Percentiles rank a stretch among this genome's conserved stretches.
Conservation (phyloP, 2,329 filamentous ascomycete species). For the Colletotrichum sp. region DNA sequence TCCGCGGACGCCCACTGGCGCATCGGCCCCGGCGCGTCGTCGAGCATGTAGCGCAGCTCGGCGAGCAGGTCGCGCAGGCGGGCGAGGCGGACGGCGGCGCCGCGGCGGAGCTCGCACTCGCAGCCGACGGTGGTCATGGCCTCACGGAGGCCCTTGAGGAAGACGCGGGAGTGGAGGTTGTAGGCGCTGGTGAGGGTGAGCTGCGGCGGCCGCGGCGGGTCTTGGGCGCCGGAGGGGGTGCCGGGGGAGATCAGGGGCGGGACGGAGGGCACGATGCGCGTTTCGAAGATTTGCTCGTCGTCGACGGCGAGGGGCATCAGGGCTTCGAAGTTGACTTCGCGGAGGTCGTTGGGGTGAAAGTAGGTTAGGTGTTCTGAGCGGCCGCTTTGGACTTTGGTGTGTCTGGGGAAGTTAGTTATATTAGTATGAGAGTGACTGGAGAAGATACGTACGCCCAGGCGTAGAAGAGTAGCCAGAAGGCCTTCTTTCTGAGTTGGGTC, state of each 20-base stretch:
- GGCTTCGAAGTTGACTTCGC: slow-evolving; percentile 34
- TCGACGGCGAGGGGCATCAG: slow-evolving; percentile 34
- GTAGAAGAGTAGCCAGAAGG: slow-evolving; percentile 40
- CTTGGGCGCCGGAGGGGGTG: not conserved
- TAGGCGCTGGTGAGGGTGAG: slow-evolving; percentile 32
- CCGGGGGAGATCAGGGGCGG: not conserved
- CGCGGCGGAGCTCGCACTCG: slow-evolving; percentile 4
- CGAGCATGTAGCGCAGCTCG: slow-evolving; percentile 34
- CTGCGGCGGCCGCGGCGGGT: not conserved
- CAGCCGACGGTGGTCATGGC: slow-evolving; percentile 19
- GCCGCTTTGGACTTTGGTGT: slow-evolving; percentile 25
- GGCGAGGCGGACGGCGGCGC: slow-evolving; percentile 20
- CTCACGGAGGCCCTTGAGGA: slow-evolving; percentile 24
- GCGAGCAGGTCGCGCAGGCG: slow-evolving; percentile 30
- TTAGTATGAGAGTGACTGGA: not conserved
- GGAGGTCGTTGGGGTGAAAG: slow-evolving; percentile 31
- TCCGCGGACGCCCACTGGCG: slow-evolving; percentile 25
- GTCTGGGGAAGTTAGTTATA: slow-evolving; percentile 13
- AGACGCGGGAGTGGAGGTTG: slow-evolving; percentile 31
- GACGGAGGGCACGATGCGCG: not conserved
- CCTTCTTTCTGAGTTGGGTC: slow-evolving; percentile 39
- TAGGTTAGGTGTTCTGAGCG: slow-evolving; percentile 28
- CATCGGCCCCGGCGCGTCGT: slow-evolving; percentile 28
- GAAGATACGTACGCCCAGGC: slow-evolving; percentile 25
- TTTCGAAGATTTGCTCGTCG: slow-evolving; percentile 36